Conservation (phyloP, 805 yeast genomes). For the Lipomyces anomalus region DNA sequence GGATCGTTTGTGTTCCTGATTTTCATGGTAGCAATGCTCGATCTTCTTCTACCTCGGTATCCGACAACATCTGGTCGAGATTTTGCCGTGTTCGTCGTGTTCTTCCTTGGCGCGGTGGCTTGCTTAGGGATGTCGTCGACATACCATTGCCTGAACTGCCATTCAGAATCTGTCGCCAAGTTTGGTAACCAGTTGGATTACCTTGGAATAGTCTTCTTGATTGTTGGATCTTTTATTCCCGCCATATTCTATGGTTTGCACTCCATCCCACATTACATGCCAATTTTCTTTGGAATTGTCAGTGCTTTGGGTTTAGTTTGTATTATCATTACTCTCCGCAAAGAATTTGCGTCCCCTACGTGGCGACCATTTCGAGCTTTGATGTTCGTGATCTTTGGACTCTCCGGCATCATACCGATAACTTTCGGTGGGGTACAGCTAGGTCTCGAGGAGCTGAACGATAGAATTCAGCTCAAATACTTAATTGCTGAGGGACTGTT, state of each 20-base stretch:
- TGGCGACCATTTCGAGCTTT: conserved; percentile 75
- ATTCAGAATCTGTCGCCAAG: conserved; percentile 49
- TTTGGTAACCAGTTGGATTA: conserved; percentile 69
- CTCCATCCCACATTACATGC: conserved; percentile 34
- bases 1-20: conserved; percentile 27
- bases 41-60: conserved; percentile 26
- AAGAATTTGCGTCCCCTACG: conserved; percentile 58
- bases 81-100: conserved; percentile 46
- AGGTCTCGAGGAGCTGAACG: conserved; percentile 33
- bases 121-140: conserved; percentile 61
- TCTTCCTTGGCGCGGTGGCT: conserved; percentile 50
- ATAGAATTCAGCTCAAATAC: conserved; percentile 55
- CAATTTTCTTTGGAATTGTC: conserved; percentile 40
- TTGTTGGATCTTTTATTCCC: conserved; percentile 57
- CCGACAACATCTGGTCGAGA: conserved; percentile 38
- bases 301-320: conserved; percentile 55
- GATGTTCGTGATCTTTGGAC: conserved; percentile 75
- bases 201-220: conserved; percentile 64
- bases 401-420: conserved; percentile 70
- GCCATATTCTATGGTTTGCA: conserved; percentile 43
- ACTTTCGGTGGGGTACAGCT: conserved; percentile 44
- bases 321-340: conserved; percentile 55
- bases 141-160: conserved; percentile 64
- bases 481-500: conserved; percentile 63
- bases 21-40: conserved; percentile 16